Conservation (phyloP, 2,329 filamentous ascomycete species). For the Geosmithia morbida region DNA sequence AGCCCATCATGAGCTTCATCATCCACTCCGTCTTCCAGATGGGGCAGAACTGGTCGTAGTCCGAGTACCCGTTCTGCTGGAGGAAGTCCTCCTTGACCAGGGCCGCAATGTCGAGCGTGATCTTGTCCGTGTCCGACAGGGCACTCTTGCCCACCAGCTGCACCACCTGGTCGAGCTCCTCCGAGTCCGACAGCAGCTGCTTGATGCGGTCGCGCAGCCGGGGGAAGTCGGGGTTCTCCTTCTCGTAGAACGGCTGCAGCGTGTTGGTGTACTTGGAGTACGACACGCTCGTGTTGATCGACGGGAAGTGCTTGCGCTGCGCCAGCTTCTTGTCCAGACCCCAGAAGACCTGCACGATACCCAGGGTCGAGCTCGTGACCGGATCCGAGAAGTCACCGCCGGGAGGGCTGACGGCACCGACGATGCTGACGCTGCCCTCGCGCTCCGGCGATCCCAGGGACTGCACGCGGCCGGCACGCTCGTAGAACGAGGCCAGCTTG, state of each 20-base stretch:
- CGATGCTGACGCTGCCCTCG: conserved; percentile 87
- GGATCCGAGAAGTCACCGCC: conserved; percentile 99
- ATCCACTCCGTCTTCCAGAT: conserved; percentile 99
- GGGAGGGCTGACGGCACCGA: conserved; percentile 91
- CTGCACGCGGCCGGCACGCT: conserved; percentile 81
- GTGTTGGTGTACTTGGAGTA: conserved; percentile 93
- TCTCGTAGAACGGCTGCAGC: conserved; percentile 87
- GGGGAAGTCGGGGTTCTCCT: conserved; percentile 88
- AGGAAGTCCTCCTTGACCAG: conserved; percentile 97
- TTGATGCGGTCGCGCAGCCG: conserved; percentile 84
- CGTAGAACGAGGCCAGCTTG: conserved; percentile 98
- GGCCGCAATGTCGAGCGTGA: conserved; percentile 82
- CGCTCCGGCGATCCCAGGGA: conserved; percentile 81
- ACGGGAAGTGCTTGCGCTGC: conserved; percentile 97
- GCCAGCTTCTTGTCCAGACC: conserved; percentile 99
- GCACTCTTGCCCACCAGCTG: conserved; percentile 97
- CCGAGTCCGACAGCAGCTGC: conserved; percentile 85
- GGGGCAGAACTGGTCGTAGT: conserved; percentile 98
- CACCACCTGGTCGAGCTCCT: conserved; percentile 96
- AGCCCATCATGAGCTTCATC: conserved; percentile 99
- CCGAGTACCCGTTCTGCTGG: conserved; percentile 97
- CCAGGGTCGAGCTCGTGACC: conserved; percentile 81
- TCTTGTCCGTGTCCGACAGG: conserved; percentile 93
- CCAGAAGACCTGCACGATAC: conserved; percentile 99
- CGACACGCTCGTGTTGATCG: conserved; percentile 85